These are phyloP conservation scores for Fraxinus greggii DNA, from an alignment of 305 asterid species.

Conservation along the genomic window DNA sequence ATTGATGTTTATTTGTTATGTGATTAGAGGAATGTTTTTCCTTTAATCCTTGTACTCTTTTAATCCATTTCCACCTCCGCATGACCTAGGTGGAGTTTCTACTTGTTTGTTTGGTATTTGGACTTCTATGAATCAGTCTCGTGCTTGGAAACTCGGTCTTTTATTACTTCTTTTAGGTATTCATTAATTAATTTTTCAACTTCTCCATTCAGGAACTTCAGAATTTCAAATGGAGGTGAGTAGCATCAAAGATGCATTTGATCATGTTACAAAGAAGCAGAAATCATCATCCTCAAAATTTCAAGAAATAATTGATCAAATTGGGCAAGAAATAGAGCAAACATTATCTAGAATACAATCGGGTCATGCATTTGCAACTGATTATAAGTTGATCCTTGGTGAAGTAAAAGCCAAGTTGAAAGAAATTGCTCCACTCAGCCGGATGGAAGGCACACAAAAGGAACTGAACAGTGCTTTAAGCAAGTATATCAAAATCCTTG, in stretches of 20 bases:
- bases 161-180: conserved; percentile 34
- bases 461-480: conserved; percentile 69
- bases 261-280: conserved; percentile 88
- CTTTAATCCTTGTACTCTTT: conserved; percentile 10
- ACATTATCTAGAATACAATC: conserved; percentile 65
- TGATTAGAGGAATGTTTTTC: background rate
- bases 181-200: conserved; percentile 12
- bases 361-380: conserved; percentile 38
- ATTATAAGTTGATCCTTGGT: conserved; percentile 45
- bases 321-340: conserved; percentile 68
- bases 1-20: background rate
- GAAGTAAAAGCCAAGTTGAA: conserved; percentile 71
- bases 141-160: conserved; percentile 9
- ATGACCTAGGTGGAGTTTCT: background rate
- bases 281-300: conserved; percentile 72
- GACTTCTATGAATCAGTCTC: background rate
- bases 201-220: conserved; percentile 25
- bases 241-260: conserved; percentile 84
- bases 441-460: conserved; percentile 75
- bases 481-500: conserved; percentile 83
- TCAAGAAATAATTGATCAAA: conserved; percentile 71
- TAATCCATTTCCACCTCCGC: conserved; percentile 5
- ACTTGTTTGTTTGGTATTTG: conserved; percentile 4
- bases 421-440: conserved; percentile 67
- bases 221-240: conserved; percentile 69